These are phyloP conservation scores for Phylloporus sp. DNA, from an alignment of 768 basidiomycete genomes.

Conservation along the genomic window DNA sequence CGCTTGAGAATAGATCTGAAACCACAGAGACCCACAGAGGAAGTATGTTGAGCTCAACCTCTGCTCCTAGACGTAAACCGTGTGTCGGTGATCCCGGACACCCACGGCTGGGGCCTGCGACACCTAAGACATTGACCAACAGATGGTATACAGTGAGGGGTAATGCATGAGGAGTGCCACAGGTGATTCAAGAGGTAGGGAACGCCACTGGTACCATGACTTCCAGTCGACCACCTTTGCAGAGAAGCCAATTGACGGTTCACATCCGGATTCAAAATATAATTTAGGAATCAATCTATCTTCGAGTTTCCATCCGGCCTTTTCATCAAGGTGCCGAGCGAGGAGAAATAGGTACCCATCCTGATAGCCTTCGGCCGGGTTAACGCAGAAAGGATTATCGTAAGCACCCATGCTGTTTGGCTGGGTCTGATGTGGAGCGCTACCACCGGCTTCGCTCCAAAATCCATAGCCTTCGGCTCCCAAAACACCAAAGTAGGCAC, in stretches of 20 bases:
- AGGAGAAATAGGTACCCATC: constrained; percentile 33
- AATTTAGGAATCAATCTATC: constrained; percentile 33
- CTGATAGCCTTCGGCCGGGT: constrained; percentile 22
- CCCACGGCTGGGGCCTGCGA: constrained; percentile 24
- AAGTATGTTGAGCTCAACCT: constrained; percentile 38
- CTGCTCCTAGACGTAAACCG: constrained; percentile 35
- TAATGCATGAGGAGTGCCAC: constrained; percentile 44
- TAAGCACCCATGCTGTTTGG: constrained; percentile 13
- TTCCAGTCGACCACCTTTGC: constrained; percentile 37
- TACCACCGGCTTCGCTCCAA: constrained; percentile 39
- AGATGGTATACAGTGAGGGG: constrained; percentile 39
- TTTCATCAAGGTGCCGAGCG: constrained; percentile 28
- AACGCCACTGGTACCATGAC: constrained; percentile 45
- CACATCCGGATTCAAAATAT: constrained; percentile 26
- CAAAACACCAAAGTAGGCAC: constrained; percentile 35
- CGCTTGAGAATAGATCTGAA: background rate
- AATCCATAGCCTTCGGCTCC: constrained; percentile 39
- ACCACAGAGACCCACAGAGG: constrained; percentile 33
- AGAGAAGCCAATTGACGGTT: constrained; percentile 26
- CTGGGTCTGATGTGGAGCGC: constrained; percentile 27
- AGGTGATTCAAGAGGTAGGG: constrained; percentile 39
- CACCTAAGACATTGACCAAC: constrained; percentile 32
- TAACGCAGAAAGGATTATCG: constrained; percentile 3
- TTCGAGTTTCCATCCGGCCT: constrained; percentile 37
- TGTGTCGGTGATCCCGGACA: constrained; percentile 21